phyloP scores from a whole-genome alignment of 83 land plant species.

The Picea mariana region DNA sequence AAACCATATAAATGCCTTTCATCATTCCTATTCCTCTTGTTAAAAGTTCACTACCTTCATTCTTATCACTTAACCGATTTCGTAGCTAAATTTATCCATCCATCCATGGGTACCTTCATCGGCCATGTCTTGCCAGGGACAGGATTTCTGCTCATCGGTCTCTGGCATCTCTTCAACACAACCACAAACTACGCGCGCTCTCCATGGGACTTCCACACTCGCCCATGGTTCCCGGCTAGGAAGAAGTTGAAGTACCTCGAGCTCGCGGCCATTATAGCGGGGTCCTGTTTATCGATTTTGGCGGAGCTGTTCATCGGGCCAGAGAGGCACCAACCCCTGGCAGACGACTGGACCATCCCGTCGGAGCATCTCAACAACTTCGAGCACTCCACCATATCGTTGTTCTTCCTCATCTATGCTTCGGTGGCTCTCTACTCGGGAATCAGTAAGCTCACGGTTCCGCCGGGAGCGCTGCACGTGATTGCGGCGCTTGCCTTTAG shows the following conservation, averaged over 20 bases:
- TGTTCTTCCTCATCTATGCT: constrained; percentile 60
- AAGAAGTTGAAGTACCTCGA: constrained; percentile 36
- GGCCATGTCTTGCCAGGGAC: constrained; percentile 73
- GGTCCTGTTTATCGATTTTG: constrained; percentile 45
- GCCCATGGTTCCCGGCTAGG: constrained; percentile 60
- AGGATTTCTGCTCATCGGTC: constrained; percentile 69
- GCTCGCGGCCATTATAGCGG: constrained; percentile 46
- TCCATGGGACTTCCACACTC: constrained; percentile 37
- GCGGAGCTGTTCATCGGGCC: constrained; percentile 44
- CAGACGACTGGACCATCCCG: constrained; percentile 75
- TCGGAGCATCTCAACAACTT: constrained; percentile 74
- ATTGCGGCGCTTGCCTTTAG: constrained; percentile 61
- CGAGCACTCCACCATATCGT: constrained; percentile 80
- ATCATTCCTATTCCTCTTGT: constrained; percentile 48
- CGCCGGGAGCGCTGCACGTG: constrained; percentile 36
- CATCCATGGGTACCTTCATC: constrained; percentile 62
- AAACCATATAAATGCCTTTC: constrained; percentile 66
- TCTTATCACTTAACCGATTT: too few relatives aligned
- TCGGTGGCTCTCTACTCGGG: constrained; percentile 37
- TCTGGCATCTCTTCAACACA: constrained; percentile 77
- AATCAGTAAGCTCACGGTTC: neutral
- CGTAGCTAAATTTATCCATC: constrained; percentile 3
- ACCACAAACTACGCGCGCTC: constrained; percentile 39
- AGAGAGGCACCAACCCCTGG: constrained; percentile 54
- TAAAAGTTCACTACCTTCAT: neutral